These are phyloP conservation scores for Pyricularia sp. DNA, from an alignment of 2,329 filamentous ascomycete genomes.

Conservation along the genomic window DNA sequence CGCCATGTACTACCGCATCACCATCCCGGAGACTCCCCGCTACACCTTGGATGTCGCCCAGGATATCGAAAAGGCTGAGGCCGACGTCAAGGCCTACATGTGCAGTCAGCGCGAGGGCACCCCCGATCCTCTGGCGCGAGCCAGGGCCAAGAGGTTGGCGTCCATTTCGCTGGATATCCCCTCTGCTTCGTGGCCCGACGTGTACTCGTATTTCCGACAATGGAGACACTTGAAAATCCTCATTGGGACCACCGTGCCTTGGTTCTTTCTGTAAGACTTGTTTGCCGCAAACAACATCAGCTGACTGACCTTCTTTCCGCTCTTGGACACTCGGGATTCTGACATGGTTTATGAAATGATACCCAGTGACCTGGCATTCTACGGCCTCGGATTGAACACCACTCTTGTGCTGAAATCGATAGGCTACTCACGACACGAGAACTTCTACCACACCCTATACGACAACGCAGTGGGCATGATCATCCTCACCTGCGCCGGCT, in stretches of 20 bases:
- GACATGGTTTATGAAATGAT: neutral
- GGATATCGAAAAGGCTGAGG: constrained; percentile 64
- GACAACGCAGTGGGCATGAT: constrained; percentile 71
- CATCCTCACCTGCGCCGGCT: constrained; percentile 68
- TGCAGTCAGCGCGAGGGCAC: neutral
- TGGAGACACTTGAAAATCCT: constrained; percentile 62
- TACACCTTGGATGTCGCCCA: constrained; percentile 78
- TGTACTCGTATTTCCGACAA: constrained; percentile 58
- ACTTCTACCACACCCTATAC: constrained; percentile 60
- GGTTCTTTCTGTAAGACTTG: constrained; percentile 58
- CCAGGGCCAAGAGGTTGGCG: neutral
- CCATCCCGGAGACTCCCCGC: constrained; percentile 79
- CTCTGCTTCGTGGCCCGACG: constrained; percentile 60
- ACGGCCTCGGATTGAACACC: constrained; percentile 68
- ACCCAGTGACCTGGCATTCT: constrained; percentile 40
- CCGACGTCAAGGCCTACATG: neutral
- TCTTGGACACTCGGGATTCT: neutral
- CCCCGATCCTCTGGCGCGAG: neutral
- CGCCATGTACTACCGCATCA: constrained; percentile 69
- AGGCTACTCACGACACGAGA: constrained; percentile 47
- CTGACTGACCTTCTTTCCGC: too few relatives aligned
- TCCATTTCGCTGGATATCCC: neutral
- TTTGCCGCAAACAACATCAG: neutral
- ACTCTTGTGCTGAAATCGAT: constrained; percentile 62
- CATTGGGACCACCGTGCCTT: constrained; percentile 60